Conservation (phyloP, 2,329 filamentous ascomycete species). For the Cordyceps pruinosa region DNA sequence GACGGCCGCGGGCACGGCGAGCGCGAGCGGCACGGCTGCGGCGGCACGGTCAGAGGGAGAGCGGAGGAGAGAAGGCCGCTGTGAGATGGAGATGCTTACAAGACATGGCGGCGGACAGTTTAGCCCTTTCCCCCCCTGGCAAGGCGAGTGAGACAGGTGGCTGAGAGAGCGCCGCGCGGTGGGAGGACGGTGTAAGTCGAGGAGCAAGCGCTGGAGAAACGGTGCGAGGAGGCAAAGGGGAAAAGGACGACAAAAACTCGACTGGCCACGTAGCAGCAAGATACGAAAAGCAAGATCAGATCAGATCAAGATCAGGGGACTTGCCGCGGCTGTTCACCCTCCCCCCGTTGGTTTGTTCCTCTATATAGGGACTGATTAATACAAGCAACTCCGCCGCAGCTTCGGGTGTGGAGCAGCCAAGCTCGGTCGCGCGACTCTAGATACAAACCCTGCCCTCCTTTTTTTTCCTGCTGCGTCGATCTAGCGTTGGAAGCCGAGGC, state of each 20-base stretch:
- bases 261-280: too few relatives aligned
- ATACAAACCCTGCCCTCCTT: too few relatives aligned
- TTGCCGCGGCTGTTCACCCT: too few relatives aligned
- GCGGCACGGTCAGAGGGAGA: neutral
- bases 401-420: neutral
- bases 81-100: neutral
- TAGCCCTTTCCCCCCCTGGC: neutral
- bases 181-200: neutral
- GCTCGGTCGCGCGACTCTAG: too few relatives aligned
- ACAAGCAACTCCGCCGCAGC: neutral
- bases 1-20: conserved; percentile 54
- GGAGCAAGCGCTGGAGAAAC: neutral
- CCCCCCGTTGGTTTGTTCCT: too few relatives aligned
- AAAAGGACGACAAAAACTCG: neutral
- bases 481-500: conserved; percentile 5
- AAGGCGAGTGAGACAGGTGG: conserved; percentile 2
- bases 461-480: neutral
- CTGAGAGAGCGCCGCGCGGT: neutral
- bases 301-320: too few relatives aligned
- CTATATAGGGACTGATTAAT: too few relatives aligned
- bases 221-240: too few relatives aligned
- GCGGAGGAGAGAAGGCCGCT: neutral
- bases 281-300: too few relatives aligned
- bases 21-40: conserved; percentile 42
- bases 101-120: neutral